Conservation (phyloP, 2,329 filamentous ascomycete species). For the Sodiomyces alkalinus region DNA sequence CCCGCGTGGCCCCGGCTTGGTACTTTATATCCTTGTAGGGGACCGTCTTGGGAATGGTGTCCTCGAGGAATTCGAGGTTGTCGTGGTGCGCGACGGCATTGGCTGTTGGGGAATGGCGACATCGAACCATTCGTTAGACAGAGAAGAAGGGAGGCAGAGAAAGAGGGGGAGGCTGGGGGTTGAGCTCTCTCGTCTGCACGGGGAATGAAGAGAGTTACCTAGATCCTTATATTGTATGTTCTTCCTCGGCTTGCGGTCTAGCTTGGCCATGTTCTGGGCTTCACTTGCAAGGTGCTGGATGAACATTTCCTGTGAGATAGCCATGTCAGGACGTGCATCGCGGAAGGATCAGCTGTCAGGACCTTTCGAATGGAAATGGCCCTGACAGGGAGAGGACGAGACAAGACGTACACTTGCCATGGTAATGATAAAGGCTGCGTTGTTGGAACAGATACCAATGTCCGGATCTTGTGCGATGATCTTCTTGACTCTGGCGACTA, state of each 20-base stretch:
- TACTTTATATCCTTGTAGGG: conserved; percentile 69
- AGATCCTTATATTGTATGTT: conserved; percentile 96
- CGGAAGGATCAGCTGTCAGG: conserved; percentile 1
- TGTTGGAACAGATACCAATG: conserved; percentile 74
- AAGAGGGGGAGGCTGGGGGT: background rate
- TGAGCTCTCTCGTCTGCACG: background rate
- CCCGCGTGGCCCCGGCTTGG: conserved; percentile 32
- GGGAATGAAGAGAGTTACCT: conserved; percentile 31
- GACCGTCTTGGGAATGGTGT: conserved; percentile 77
- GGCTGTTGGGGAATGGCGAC: conserved; percentile 37
- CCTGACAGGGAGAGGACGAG: no score
- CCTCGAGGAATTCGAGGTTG: conserved; percentile 86
- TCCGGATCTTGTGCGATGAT: conserved; percentile 84
- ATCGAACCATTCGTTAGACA: conserved; percentile 3
- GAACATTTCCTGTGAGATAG: conserved; percentile 84
- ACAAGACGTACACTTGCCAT: conserved; percentile 55
- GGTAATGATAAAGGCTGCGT: conserved; percentile 86
- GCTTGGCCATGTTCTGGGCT: conserved; percentile 74
- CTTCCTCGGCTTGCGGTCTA: conserved; percentile 79
- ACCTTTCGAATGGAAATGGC: no score
- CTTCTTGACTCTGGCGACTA: conserved; percentile 91
- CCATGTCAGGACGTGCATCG: no score
- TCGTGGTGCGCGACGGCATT: conserved; percentile 77
- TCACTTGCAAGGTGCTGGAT: conserved; percentile 81
- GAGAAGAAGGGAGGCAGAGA: background rate